Evolutionary conservation across 2,329 filamentous ascomycete genomes (phyloP).

Genomic region (Bertia moriformis): DNA sequence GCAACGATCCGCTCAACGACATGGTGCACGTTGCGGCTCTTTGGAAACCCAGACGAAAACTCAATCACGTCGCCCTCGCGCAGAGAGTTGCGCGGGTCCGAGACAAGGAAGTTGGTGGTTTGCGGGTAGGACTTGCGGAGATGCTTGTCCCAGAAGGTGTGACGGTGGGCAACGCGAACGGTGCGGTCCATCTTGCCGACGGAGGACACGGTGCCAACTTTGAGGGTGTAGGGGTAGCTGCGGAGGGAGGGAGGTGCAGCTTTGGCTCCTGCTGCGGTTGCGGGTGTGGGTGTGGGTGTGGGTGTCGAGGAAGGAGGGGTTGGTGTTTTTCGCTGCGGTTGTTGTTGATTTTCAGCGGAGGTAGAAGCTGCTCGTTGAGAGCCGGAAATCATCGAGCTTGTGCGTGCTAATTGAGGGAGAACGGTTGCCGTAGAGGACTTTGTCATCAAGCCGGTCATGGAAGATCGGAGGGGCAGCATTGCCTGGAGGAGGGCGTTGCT

Average conservation of each 20-base stretch:
- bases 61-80: slow-evolving; percentile 25
- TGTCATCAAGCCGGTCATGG: neutral
- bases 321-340: neutral
- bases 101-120: slow-evolving; percentile 16
- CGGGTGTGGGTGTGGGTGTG: neutral
- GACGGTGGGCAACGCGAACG: slow-evolving; percentile 17
- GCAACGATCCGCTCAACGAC: slow-evolving; percentile 24
- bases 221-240: slow-evolving; percentile 16
- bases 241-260: slow-evolving; percentile 10
- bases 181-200: slow-evolving; percentile 23
- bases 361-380: too few species aligned
- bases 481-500: neutral
- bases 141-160: slow-evolving; percentile 16
- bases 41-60: slow-evolving; percentile 21
- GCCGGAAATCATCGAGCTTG: neutral
- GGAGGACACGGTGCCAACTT: slow-evolving; percentile 21
- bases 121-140: slow-evolving; percentile 20
- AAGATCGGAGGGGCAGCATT: neutral
- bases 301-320: neutral
- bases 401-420: neutral
- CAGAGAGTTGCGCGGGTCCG: slow-evolving; percentile 22
- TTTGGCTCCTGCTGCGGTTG: neutral
- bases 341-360: too few species aligned
- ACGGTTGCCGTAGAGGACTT: neutral
- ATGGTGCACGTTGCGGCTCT: slow-evolving; percentile 19